Evolutionary conservation across 148 eudicot genomes (phyloP).

Genomic region (Cornus controversa): DNA sequence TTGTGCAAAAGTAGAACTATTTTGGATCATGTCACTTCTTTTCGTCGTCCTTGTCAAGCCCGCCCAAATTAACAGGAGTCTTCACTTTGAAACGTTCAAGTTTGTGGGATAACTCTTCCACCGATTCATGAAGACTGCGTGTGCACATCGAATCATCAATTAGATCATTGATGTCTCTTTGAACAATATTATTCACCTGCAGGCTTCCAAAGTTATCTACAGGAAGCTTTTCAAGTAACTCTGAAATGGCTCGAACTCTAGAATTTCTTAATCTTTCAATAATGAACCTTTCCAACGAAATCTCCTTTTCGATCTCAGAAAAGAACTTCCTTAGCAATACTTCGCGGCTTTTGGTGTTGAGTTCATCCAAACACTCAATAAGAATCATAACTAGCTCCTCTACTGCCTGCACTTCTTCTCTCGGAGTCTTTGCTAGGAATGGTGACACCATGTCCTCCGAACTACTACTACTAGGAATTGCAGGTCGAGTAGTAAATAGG

Average conservation of each 20-base stretch:
- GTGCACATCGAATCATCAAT: not conserved
- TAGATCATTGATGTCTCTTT: not conserved
- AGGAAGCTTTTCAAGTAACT: not conserved
- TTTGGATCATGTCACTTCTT: not conserved
- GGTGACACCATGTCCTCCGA: no score
- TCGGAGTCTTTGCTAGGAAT: slow-evolving; percentile 1
- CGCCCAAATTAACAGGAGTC: slow-evolving; percentile 12
- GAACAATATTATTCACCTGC: not conserved
- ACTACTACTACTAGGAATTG: no score
- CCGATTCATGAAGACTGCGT: slow-evolving; percentile 13
- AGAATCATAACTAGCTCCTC: slow-evolving; percentile 9
- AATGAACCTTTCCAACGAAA: slow-evolving; percentile 10
- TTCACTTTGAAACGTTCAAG: slow-evolving; percentile 26
- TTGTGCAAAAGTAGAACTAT: no score
- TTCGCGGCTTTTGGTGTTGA: slow-evolving; percentile 17
- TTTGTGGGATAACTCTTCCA: slow-evolving; percentile 20
- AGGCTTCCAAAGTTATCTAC: not conserved
- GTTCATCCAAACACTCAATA: slow-evolving; percentile 9
- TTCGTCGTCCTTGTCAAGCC: not conserved
- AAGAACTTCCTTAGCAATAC: slow-evolving; percentile 17
- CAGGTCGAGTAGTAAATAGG: no score
- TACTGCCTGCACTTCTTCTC: slow-evolving; percentile 7
- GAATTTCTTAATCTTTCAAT: slow-evolving; percentile 1
- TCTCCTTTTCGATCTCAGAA: slow-evolving; percentile 15
- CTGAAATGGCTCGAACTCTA: slow-evolving; percentile 6